phyloP scores from a whole-genome alignment of 805 yeast genomes.

The Candida yuanshanica region DNA sequence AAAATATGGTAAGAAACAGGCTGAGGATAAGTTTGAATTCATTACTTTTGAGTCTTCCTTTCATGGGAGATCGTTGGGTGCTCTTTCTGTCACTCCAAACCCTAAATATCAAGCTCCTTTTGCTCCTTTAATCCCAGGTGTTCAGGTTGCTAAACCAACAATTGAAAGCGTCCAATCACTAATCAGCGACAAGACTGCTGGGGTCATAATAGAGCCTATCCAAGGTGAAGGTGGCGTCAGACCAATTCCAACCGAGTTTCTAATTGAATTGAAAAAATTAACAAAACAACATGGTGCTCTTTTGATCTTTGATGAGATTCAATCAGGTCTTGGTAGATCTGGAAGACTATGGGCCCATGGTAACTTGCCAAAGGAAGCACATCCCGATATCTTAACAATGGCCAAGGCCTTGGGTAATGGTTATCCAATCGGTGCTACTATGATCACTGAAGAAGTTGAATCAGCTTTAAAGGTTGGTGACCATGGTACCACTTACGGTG shows the following conservation, averaged over 20 bases:
- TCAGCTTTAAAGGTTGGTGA: conserved; percentile 77
- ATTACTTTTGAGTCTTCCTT: conserved; percentile 86
- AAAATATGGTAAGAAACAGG: conserved; percentile 61
- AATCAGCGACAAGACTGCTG: conserved; percentile 49
- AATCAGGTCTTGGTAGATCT: conserved; percentile 91
- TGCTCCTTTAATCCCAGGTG: conserved; percentile 88
- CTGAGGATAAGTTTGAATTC: conserved; percentile 60
- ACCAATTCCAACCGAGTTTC: conserved; percentile 57
- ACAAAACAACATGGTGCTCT: conserved; percentile 67
- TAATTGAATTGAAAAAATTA: conserved; percentile 56
- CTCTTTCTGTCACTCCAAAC: conserved; percentile 87
- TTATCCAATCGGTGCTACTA: conserved; percentile 90
- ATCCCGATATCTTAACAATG: conserved; percentile 90
- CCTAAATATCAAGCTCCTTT: conserved; percentile 91
- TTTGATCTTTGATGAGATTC: conserved; percentile 91
- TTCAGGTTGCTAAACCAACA: conserved; percentile 60
- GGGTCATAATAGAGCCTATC: conserved; percentile 92
- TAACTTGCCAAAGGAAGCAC: conserved; percentile 67
- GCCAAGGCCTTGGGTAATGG: conserved; percentile 98
- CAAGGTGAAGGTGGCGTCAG: conserved; percentile 98
- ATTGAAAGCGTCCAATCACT: conserved; percentile 50
- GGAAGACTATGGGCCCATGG: conserved; percentile 94
- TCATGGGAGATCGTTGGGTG: conserved; percentile 95
- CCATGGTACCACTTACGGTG: conserved; percentile 98
- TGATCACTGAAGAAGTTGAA: conserved; percentile 79